Base-by-base conservation (phyloP, 371 early-diverging fungal genomes). In the Nematocida sp. region DNA sequence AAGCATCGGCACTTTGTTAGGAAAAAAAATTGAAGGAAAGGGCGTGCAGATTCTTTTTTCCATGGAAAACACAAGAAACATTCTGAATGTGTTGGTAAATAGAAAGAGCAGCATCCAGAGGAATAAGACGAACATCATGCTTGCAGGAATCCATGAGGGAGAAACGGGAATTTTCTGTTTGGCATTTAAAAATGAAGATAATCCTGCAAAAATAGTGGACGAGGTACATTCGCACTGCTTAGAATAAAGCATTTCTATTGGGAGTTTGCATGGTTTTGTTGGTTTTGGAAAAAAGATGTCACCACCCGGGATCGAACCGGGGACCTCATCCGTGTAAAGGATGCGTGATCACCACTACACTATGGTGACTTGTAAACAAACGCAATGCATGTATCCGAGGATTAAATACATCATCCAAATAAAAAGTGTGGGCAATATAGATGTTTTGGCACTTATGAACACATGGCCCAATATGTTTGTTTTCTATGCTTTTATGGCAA, bases 321-420 rank as follows among this genome's bases (percentile, higher is more conserved):
- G 78, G 84, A 80, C 84, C 84, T 84, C 79, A 79, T 78, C 83
- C 84, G 82, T 84, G 84, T 84, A 80, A 84, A 82, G 84, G 83
- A 78, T 79, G 78, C 83, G 84, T 84, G 83, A 84, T 84, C 82
- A 84, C 84, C 84, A 82, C 84, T 84, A 84, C 84, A 84, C 84
- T 84, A 84, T 69, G 78, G 79, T 65, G 68, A 77, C 82, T 54
- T 45, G 48, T 9, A 25, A 18, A 32, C 35, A 13, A 13, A 45
- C n/a, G n/a, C n/a, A n/a, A n/a, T n/a, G n/a, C n/a, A n/a, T n/a
- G n/a, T n/a, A n/a, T n/a, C n/a, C n/a, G n/a, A n/a, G n/a, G n/a
- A n/a, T n/a, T n/a, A n/a, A n/a, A n/a, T n/a, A n/a, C n/a, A n/a
- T n/a, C n/a, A n/a, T n/a, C n/a, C n/a, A n/a, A n/a, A n/a, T n/a